phyloP scores from a whole-genome alignment of 2,329 filamentous ascomycete genomes.

The Paecilomyces niveus region DNA sequence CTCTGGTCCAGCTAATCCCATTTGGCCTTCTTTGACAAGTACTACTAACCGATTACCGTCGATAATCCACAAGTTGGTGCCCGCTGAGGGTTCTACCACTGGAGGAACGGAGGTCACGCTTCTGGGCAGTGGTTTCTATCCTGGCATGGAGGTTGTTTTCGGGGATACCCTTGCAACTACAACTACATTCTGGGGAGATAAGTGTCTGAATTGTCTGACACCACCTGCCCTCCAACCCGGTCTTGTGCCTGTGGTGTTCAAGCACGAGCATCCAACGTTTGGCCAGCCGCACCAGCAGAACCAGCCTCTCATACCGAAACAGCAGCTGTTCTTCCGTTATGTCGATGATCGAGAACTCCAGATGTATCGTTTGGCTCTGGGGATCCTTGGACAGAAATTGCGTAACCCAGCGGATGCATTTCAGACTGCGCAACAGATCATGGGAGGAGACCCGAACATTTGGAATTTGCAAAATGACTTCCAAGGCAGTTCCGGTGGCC shows the following conservation, averaged over 20 bases:
- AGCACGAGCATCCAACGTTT: constrained; percentile 46
- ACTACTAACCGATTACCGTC: constrained; percentile 49
- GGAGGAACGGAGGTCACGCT: constrained; percentile 85
- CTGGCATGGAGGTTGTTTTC: constrained; percentile 77
- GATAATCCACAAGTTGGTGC: constrained; percentile 75
- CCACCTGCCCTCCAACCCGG: constrained; percentile 64
- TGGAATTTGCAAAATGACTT: constrained; percentile 41
- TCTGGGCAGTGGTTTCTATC: constrained; percentile 71
- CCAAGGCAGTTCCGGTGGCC: constrained; percentile 35
- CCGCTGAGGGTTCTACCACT: constrained; percentile 69
- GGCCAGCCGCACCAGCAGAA: constrained; percentile 37
- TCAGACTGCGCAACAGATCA: constrained; percentile 42
- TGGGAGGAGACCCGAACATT: constrained; percentile 41
- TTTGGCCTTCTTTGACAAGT: constrained; percentile 48
- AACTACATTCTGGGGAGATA: constrained; percentile 73
- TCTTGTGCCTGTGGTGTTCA: constrained; percentile 64
- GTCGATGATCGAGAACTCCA: constrained; percentile 43
- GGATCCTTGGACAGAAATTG: constrained; percentile 41
- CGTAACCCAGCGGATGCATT: constrained; percentile 41
- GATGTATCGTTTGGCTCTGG: constrained; percentile 38
- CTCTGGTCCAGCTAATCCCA: constrained; percentile 42
- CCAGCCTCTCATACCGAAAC: constrained; percentile 39
- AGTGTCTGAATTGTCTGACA: constrained; percentile 70
- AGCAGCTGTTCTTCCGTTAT: constrained; percentile 61
- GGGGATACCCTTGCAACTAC: constrained; percentile 63